Evolutionary conservation across 148 eudicot genomes (phyloP).

Genomic region (Chenopodium album): DNA sequence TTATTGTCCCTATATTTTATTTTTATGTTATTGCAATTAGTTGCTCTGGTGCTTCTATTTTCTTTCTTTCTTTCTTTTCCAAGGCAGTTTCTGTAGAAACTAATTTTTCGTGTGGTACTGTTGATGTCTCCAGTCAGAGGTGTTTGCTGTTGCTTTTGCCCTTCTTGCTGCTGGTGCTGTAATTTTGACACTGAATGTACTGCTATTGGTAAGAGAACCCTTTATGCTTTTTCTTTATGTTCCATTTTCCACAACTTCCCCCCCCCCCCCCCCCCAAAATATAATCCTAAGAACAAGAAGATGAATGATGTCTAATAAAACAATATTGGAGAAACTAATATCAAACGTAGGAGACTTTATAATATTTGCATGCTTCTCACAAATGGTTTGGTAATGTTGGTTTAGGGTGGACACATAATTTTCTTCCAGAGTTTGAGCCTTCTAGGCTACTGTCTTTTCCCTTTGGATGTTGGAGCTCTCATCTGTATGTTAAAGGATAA

Average conservation of each 20-base stretch:
- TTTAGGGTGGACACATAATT: constrained; percentile 96
- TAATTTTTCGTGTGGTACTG: constrained; percentile 11
- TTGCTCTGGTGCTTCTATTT: neutral
- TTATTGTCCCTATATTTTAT: neutral
- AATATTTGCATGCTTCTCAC: constrained; percentile 5
- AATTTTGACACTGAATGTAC: constrained; percentile 86
- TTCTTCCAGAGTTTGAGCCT: constrained; percentile 98
- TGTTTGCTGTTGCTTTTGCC: constrained; percentile 97
- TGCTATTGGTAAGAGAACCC: constrained; percentile 71
- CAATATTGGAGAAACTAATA: neutral
- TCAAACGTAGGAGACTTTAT: neutral
- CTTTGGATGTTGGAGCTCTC: constrained; percentile 85
- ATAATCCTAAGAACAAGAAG: neutral
- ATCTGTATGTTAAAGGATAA: constrained; percentile 89
- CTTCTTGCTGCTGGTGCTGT: constrained; percentile 98
- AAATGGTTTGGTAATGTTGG: constrained; percentile 1
- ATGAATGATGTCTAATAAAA: neutral
- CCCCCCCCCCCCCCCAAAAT: neutral
- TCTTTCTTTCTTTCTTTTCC: neutral
- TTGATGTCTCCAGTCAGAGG: constrained; percentile 72
- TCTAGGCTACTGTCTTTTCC: constrained; percentile 92
- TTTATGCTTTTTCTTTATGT: constrained; percentile 12
- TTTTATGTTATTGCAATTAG: neutral
- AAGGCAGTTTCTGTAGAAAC: neutral
- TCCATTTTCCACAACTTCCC: neutral